Evolutionary conservation across 1,139 yeast species (phyloP).

Genomic region (Wickerhamomyces sp.): DNA sequence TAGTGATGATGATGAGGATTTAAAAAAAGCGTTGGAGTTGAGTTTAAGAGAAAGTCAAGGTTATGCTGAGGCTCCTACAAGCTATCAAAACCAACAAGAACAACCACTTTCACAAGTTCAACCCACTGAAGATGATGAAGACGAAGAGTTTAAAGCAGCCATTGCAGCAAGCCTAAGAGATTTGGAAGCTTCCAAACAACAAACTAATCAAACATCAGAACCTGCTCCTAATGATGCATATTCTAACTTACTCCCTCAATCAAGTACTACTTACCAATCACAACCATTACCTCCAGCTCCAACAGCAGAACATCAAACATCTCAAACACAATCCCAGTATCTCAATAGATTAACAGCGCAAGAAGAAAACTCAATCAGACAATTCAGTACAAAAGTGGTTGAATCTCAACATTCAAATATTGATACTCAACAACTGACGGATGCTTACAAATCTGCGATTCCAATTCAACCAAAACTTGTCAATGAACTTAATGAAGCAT

Average conservation of each 20-base stretch:
- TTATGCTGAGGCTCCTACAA: constrained; percentile 20
- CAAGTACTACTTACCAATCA: constrained; percentile 9
- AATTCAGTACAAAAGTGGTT: constrained; percentile 65
- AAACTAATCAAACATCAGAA: constrained; percentile 15
- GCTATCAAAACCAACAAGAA: constrained; percentile 7
- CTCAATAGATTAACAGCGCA: constrained; percentile 37
- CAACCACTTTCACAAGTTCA: background rate
- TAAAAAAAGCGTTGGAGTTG: constrained; percentile 71
- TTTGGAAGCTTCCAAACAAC: constrained; percentile 40
- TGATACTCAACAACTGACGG: constrained; percentile 34
- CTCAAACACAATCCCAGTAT: constrained; percentile 10
- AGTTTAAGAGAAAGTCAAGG: constrained; percentile 56
- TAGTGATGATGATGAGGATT: constrained; percentile 64
- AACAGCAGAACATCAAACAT: constrained; percentile 10
- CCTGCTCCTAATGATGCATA: constrained; percentile 15
- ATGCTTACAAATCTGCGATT: constrained; percentile 56
- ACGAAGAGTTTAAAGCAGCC: constrained; percentile 89
- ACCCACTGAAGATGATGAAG: constrained; percentile 57
- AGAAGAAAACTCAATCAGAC: constrained; percentile 65
- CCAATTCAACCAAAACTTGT: constrained; percentile 73
- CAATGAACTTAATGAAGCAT: constrained; percentile 55
- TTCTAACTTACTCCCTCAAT: constrained; percentile 20
- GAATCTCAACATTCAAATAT: constrained; percentile 45
- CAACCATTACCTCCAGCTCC: constrained; percentile 11
- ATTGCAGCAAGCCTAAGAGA: constrained; percentile 89